A percentile compares a stretch with the other conserved stretches of the same genome.
Evolutionary conservation across 257 asterid genomes (phyloP).

Genomic region (Solanum verrucosum): DNA sequence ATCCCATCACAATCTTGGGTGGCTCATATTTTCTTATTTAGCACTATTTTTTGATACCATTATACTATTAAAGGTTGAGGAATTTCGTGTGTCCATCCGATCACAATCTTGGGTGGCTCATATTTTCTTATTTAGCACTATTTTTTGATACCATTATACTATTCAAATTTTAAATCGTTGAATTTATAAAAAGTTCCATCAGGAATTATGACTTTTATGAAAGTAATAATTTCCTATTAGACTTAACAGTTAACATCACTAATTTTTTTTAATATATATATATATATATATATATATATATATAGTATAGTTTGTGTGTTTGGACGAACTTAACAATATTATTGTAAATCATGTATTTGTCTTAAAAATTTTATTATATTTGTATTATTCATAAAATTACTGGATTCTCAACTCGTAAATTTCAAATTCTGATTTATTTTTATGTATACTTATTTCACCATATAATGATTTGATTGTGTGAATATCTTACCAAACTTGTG

Average conservation of each 20-base stretch:
- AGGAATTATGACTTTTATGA: not conserved
- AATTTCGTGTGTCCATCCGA: not conserved
- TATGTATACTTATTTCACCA: not conserved
- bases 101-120: not conserved
- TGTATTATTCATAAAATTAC: too few relatives aligned
- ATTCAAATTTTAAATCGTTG: not conserved
- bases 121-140: not conserved
- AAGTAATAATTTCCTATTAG: not conserved
- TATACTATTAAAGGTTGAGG: not conserved
- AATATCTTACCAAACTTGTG: not conserved
- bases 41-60: too few relatives aligned
- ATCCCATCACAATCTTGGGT: not conserved
- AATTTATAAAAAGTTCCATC: not conserved
- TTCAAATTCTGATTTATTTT: rapidly evolving
- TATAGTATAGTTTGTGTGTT: too few relatives aligned
- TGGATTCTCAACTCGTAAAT: rapidly evolving
- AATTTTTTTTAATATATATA: too few relatives aligned
- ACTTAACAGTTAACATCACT: not conserved
- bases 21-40: not conserved
- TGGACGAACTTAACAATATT: too few relatives aligned
- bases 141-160: not conserved
- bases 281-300: too few relatives aligned
- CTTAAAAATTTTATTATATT: too few relatives aligned
- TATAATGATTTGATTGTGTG: not conserved
- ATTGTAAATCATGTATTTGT: too few relatives aligned